phyloP scores from a whole-genome alignment of 164 flowering plant species.

The Annona cherimola region DNA sequence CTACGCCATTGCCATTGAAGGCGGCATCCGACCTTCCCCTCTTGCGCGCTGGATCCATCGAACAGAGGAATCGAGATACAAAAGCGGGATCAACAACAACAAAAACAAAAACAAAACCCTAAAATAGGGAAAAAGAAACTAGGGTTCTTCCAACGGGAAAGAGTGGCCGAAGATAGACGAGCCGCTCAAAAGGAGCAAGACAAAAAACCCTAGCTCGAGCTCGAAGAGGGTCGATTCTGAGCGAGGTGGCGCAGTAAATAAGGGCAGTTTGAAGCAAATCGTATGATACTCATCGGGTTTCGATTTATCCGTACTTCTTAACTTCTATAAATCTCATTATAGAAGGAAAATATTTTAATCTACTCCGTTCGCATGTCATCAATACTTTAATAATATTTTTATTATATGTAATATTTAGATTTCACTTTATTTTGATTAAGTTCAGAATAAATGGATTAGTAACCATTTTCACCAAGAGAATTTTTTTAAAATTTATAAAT shows the following conservation, averaged over 20 bases:
- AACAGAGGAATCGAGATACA: neutral
- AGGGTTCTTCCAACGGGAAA: neutral
- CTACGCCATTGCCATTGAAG: slow-evolving; percentile 25
- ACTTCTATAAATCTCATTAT: too few species aligned
- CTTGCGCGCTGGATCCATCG: slow-evolving; percentile 27
- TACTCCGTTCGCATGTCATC: too few species aligned
- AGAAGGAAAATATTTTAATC: too few species aligned
- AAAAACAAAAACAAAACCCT: neutral
- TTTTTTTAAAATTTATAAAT: too few species aligned
- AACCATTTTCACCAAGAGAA: too few species aligned
- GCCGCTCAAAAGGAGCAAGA: neutral
- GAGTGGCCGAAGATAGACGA: neutral
- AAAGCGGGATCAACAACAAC: neutral
- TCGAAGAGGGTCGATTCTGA: neutral
- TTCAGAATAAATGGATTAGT: too few species aligned
- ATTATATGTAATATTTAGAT: too few species aligned
- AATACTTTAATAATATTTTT: too few species aligned
- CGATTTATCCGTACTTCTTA: too few species aligned
- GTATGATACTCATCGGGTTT: neutral
- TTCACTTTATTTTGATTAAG: too few species aligned
- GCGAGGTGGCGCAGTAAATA: neutral
- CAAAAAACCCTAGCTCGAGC: neutral
- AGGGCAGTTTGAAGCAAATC: neutral
- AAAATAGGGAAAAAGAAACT: neutral
- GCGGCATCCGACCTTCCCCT: slow-evolving; percentile 26